These are phyloP conservation scores for Salix suchowensis DNA, from an alignment of 345 rosid genomes.

Conservation along the genomic window DNA sequence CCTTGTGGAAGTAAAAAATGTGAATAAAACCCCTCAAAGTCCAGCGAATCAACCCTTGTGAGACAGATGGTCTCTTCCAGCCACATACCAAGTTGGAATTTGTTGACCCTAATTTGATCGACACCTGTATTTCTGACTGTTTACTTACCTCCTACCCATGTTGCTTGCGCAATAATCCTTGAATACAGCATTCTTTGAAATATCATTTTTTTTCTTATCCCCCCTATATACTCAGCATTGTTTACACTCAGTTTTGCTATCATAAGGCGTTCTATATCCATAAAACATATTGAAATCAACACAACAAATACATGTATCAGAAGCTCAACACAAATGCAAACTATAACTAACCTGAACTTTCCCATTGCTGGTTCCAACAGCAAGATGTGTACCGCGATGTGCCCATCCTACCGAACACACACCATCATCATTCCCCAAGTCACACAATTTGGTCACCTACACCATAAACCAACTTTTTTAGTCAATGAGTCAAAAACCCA, in stretches of 20 bases:
- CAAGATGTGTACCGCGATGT: slow-evolving; percentile 74
- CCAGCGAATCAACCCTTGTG: neutral
- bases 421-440: slow-evolving; percentile 75
- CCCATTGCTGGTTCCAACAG: slow-evolving; percentile 87
- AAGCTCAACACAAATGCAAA: neutral
- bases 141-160: neutral
- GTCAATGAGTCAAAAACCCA: neutral
- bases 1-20: neutral
- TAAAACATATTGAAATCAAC: neutral
- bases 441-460: slow-evolving; percentile 96
- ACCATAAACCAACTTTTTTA: neutral
- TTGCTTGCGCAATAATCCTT: neutral
- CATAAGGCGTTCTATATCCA: neutral
- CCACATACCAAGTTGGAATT: neutral
- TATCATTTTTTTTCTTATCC: neutral
- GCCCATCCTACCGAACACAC: slow-evolving; percentile 99
- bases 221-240: neutral
- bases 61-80: neutral
- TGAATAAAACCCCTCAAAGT: neutral
- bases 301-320: neutral
- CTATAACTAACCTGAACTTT: slow-evolving; percentile 62
- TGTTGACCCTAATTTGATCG: neutral
- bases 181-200: neutral
- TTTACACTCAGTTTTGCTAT: neutral
- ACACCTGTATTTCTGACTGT: neutral